phyloP scores from a whole-genome alignment of 805 yeast species.

The Spathaspora hagerdaliae region DNA sequence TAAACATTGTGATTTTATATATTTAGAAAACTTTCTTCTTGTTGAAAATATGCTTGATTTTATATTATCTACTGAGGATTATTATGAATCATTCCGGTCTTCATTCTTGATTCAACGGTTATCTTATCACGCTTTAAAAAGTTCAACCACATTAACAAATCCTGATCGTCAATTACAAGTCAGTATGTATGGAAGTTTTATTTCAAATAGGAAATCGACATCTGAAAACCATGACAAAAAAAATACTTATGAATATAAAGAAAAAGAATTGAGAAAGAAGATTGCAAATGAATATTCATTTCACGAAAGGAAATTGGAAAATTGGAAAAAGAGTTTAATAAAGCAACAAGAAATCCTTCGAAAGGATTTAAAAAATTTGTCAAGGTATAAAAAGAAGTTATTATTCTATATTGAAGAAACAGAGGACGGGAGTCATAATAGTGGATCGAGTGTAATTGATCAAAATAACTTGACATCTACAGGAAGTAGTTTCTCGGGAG shows the following conservation, averaged over 20 bases:
- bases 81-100: constrained; percentile 67
- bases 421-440: not conserved
- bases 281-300: constrained; percentile 20
- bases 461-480: not conserved
- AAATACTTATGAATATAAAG: constrained; percentile 34
- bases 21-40: constrained; percentile 61
- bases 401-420: constrained; percentile 20
- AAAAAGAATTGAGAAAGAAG: constrained; percentile 38
- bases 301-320: constrained; percentile 57
- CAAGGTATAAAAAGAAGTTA: constrained; percentile 30
- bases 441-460: not conserved
- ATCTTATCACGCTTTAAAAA: not conserved
- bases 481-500: not conserved
- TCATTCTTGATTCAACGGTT: constrained; percentile 18
- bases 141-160: not conserved
- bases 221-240: not conserved
- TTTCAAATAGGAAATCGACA: not conserved
- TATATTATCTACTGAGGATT: constrained; percentile 68
- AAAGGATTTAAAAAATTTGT: constrained; percentile 45
- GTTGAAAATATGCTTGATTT: constrained; percentile 74
- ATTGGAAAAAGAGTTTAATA: constrained; percentile 56
- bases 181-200: constrained; percentile 22
- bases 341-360: constrained; percentile 55
- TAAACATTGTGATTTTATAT: constrained; percentile 70
- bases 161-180: constrained; percentile 33